Evolutionary conservation across 78 protist genomes (phyloP).

Genomic region (Ministeria vibrans): DNA sequence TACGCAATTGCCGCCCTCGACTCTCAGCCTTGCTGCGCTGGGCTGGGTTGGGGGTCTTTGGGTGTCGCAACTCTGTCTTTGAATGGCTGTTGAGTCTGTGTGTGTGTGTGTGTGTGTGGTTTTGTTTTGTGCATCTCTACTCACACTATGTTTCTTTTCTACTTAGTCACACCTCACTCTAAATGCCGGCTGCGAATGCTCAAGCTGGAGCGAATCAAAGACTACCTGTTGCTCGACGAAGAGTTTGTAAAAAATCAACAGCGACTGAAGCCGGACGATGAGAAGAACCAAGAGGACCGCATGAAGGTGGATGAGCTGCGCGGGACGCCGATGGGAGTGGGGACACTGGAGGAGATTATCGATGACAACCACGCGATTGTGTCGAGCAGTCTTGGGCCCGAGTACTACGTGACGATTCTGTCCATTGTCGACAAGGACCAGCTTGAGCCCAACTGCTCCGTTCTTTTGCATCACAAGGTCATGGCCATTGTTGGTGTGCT

Average conservation of each 20-base stretch:
- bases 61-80: not conserved
- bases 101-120: not conserved
- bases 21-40: not conserved
- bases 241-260: conserved; percentile 95
- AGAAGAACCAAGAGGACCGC: conserved; percentile 77
- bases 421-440: conserved; percentile 96
- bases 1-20: not conserved
- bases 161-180: conserved; percentile 75
- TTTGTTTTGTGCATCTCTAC: not conserved
- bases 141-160: not conserved
- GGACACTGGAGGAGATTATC: conserved; percentile 96
- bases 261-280: conserved; percentile 77
- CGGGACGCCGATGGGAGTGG: conserved; percentile 97
- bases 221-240: conserved; percentile 95
- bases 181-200: conserved; percentile 88
- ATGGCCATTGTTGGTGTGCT: conserved; percentile 92
- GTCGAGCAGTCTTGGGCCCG: conserved; percentile 85
- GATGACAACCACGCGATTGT: conserved; percentile 98
- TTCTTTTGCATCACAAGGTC: conserved; percentile 86
- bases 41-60: not conserved
- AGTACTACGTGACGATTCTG: conserved; percentile 92
- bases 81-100: not conserved
- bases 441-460: conserved; percentile 89
- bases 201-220: conserved; percentile 93
- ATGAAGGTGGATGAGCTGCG: conserved; percentile 90